A percentile compares a stretch with the other conserved stretches of the same genome.
Evolutionary conservation across 2,329 filamentous ascomycete genomes (phyloP).

Genomic region (Penicillium frequentans): DNA sequence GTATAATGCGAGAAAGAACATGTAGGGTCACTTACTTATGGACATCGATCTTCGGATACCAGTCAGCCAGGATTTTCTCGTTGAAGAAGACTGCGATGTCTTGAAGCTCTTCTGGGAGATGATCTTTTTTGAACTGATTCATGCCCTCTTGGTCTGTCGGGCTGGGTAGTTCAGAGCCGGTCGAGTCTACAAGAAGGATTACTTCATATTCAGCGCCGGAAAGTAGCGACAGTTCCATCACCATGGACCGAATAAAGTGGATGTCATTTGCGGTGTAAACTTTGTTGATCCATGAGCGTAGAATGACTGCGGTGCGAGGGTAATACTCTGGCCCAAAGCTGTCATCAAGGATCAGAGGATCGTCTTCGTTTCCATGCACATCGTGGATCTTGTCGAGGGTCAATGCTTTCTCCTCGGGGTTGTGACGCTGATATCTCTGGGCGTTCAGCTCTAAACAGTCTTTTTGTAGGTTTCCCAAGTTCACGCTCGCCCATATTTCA

Average conservation of each 20-base stretch:
- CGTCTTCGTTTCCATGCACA: neutral
- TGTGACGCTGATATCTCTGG: slow-evolving; percentile 29
- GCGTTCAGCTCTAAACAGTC: slow-evolving; percentile 66
- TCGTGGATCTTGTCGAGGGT: slow-evolving; percentile 7
- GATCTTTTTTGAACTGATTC: slow-evolving; percentile 3
- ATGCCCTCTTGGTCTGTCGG: neutral
- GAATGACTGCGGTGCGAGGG: slow-evolving; percentile 71
- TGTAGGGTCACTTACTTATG: slow-evolving; percentile 6
- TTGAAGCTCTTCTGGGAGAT: slow-evolving; percentile 8
- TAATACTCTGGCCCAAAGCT: neutral
- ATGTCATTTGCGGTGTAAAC: slow-evolving; percentile 79
- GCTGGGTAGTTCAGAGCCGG: slow-evolving; percentile 68
- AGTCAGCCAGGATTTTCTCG: slow-evolving; percentile 4
- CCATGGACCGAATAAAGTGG: slow-evolving; percentile 77
- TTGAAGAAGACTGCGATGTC: slow-evolving; percentile 13
- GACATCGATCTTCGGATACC: slow-evolving; percentile 13
- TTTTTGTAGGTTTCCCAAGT: slow-evolving; percentile 70
- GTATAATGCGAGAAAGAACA: neutral
- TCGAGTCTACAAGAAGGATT: slow-evolving; percentile 81
- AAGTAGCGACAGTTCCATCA: slow-evolving; percentile 75
- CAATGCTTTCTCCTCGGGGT: neutral
- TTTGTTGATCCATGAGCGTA: slow-evolving; percentile 81
- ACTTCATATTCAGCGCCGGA: slow-evolving; percentile 86
- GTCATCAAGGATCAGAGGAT: neutral
- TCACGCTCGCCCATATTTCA: slow-evolving; percentile 59